Evolutionary conservation across 2,329 filamentous ascomycete genomes (phyloP).

Genomic region (Nemania diffusa): DNA sequence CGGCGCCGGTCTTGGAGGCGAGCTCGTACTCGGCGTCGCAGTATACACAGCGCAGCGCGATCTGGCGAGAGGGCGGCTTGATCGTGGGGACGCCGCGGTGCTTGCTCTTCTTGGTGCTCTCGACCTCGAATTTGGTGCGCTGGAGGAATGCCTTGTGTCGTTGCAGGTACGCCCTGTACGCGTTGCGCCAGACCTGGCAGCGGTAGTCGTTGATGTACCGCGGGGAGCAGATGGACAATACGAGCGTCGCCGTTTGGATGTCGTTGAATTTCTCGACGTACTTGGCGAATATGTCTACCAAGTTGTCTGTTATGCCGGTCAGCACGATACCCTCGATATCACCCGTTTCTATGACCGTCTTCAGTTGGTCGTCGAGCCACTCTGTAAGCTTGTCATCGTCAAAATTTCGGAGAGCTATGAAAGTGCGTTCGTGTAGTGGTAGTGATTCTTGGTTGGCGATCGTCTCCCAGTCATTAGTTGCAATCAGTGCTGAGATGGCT

Average conservation of each 20-base stretch:
- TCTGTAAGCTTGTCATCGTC: conserved; percentile 69
- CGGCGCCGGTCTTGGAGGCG: conserved; percentile 49
- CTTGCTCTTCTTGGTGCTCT: conserved; percentile 76
- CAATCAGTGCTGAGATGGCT: conserved; percentile 81
- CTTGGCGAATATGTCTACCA: conserved; percentile 79
- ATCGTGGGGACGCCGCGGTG: conserved; percentile 71
- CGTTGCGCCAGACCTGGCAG: conserved; percentile 77
- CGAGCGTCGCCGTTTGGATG: conserved; percentile 80
- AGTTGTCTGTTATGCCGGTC: conserved; percentile 77
- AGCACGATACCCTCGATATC: conserved; percentile 82
- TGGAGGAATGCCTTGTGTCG: conserved; percentile 79
- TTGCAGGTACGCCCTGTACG: conserved; percentile 77
- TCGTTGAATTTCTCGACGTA: conserved; percentile 82
- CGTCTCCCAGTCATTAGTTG: conserved; percentile 78
- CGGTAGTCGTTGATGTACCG: conserved; percentile 81
- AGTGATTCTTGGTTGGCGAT: conserved; percentile 79
- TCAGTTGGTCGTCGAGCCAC: conserved; percentile 75
- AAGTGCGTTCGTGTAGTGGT: conserved; percentile 78
- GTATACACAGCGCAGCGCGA: conserved; percentile 80
- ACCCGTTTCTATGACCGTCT: conserved; percentile 69
- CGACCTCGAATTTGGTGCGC: conserved; percentile 80
- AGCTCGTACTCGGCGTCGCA: conserved; percentile 72
- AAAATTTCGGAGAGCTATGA: conserved; percentile 76
- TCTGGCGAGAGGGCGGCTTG: conserved; percentile 72
- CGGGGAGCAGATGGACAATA: conserved; percentile 78